phyloP scores from a whole-genome alignment of 352 stramenopile genomes.

The Phytophthora tentaculata region DNA sequence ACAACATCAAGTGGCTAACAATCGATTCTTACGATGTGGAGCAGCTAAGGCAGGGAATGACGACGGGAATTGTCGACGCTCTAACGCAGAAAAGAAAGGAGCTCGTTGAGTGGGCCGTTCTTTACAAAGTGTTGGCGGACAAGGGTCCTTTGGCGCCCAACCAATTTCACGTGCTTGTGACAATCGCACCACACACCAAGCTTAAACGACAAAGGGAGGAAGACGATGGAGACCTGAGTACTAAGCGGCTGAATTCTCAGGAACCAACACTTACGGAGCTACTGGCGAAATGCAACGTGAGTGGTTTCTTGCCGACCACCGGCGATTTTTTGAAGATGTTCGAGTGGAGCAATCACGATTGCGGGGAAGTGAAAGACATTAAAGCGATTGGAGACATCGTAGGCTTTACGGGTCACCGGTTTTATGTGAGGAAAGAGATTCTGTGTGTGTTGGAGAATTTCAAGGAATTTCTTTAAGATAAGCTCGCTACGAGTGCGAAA shows the following conservation, averaged over 20 bases:
- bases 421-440: background rate
- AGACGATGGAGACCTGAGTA: background rate
- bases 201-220: background rate
- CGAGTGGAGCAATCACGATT: background rate
- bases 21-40: too few relatives aligned
- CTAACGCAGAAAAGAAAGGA: background rate
- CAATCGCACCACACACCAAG: background rate
- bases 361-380: background rate
- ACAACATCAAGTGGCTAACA: too few relatives aligned
- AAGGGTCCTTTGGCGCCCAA: background rate
- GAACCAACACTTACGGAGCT: background rate
- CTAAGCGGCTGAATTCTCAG: background rate
- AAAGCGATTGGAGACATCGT: background rate
- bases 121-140: background rate
- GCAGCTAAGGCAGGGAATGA: too few relatives aligned
- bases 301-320: background rate
- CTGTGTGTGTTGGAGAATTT: conserved; percentile 14
- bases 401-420: background rate
- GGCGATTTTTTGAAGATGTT: background rate
- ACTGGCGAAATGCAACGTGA: background rate
- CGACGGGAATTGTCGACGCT: too few relatives aligned
- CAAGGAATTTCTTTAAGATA: background rate
- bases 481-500: background rate
- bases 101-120: background rate
- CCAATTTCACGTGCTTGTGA: background rate